phyloP scores from a whole-genome alignment of 78 protist genomes.

The Tieghemostelium lacteum region DNA sequence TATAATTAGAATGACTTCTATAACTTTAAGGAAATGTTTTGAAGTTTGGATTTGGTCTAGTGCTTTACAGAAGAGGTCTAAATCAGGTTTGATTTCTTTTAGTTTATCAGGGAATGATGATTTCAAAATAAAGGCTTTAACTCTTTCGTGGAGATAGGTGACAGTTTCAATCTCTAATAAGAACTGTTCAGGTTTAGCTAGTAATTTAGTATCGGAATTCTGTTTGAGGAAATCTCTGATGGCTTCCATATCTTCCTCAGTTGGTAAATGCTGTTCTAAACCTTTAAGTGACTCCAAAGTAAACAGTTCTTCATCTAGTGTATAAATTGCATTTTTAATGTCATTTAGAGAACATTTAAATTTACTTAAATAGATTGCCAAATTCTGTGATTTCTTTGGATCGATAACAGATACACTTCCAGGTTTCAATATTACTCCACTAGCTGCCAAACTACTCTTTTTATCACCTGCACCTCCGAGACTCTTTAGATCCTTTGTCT shows the following conservation, averaged over 20 bases:
- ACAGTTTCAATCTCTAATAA: conserved; percentile 48
- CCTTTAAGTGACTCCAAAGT: conserved; percentile 31
- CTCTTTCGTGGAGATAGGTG: conserved; percentile 23
- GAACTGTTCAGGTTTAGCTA: conserved; percentile 59
- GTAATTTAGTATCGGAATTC: conserved; percentile 47
- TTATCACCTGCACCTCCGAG: conserved; percentile 7
- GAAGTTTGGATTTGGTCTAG: not conserved
- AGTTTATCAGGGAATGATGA: conserved; percentile 66
- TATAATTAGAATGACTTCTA: conserved; percentile 69
- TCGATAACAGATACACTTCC: conserved; percentile 74
- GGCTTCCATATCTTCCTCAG: conserved; percentile 76
- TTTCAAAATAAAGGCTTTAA: conserved; percentile 47
- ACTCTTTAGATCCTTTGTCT: not conserved
- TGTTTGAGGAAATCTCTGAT: conserved; percentile 36
- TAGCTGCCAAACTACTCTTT: conserved; percentile 14
- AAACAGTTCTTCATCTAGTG: conserved; percentile 64
- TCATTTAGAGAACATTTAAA: conserved; percentile 69
- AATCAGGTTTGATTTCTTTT: conserved; percentile 69
- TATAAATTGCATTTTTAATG: conserved; percentile 47
- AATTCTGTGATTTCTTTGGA: conserved; percentile 68
- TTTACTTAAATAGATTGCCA: conserved; percentile 70
- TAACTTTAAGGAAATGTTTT: conserved; percentile 53
- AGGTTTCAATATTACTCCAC: too few relatives aligned
- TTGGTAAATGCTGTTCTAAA: conserved; percentile 61
- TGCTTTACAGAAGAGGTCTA: conserved; percentile 29